Evolutionary conservation across 106 monocot species (phyloP).

Genomic region (Chionographis japonica): DNA sequence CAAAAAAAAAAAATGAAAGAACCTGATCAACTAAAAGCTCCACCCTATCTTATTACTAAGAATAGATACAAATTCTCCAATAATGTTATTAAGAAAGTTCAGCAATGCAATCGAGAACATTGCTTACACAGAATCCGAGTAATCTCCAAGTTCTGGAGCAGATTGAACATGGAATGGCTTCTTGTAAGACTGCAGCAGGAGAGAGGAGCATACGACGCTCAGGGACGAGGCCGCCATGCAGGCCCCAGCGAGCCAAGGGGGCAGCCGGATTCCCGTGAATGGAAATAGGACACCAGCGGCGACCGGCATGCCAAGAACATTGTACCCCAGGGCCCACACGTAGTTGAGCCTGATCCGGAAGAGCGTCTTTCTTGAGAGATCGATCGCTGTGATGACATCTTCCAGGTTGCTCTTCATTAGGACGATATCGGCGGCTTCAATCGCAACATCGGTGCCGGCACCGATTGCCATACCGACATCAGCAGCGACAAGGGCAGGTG

Average conservation of each 20-base stretch:
- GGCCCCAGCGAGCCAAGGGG: slow-evolving; percentile 84
- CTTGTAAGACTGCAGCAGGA: slow-evolving; percentile 70
- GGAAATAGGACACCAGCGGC: slow-evolving; percentile 79
- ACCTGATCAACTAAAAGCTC: no score
- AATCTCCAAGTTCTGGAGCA: neutral
- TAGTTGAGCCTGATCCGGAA: slow-evolving; percentile 74
- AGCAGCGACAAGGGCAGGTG: slow-evolving; percentile 67
- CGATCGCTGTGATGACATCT: slow-evolving; percentile 88
- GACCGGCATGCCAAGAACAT: slow-evolving; percentile 64
- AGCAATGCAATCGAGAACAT: neutral
- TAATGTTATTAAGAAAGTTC: neutral
- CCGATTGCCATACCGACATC: slow-evolving; percentile 94
- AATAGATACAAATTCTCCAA: neutral
- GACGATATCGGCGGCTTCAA: slow-evolving; percentile 85
- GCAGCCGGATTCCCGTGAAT: slow-evolving; percentile 53
- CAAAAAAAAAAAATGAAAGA: no score
- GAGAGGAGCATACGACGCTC: slow-evolving; percentile 90
- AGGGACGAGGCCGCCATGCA: slow-evolving; percentile 87
- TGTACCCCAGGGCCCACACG: slow-evolving; percentile 81
- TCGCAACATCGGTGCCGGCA: slow-evolving; percentile 82
- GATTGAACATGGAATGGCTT: slow-evolving; percentile 54
- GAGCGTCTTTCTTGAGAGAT: slow-evolving; percentile 76
- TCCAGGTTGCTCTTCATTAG: slow-evolving; percentile 82
- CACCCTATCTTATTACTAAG: no score
- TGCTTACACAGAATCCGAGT: slow-evolving; percentile 22